Conservation (phyloP, 192 early-diverging fungal species). For the Umbelopsis sp. region DNA sequence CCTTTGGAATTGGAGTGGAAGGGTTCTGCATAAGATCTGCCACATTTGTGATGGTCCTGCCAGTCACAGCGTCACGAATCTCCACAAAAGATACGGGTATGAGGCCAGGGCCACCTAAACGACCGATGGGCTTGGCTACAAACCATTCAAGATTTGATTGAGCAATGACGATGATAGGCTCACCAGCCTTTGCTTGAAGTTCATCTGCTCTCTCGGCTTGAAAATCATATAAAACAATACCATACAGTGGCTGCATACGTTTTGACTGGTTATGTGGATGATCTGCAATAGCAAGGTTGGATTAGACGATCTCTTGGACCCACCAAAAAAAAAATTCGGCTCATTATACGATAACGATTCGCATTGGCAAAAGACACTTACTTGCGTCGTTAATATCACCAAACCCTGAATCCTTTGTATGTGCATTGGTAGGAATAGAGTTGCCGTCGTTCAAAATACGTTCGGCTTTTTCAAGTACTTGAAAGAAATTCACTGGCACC, state of each 20-base stretch:
- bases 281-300: neutral
- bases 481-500: conserved; percentile 74
- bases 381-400: conserved; percentile 19
- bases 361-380: neutral
- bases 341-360: neutral
- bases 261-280: conserved; percentile 13
- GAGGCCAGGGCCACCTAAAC: conserved; percentile 67
- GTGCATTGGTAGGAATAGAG: conserved; percentile 21
- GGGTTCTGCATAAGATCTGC: conserved; percentile 66
- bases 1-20: conserved; percentile 59
- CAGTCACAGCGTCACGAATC: conserved; percentile 69
- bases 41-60: conserved; percentile 65
- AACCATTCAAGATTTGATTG: conserved; percentile 81
- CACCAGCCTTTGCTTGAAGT: conserved; percentile 68
- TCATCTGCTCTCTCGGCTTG: conserved; percentile 73
- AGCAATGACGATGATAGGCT: conserved; percentile 76
- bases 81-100: conserved; percentile 79
- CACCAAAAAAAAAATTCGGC: neutral
- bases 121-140: conserved; percentile 70
- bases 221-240: conserved; percentile 76
- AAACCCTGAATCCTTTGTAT: conserved; percentile 24
- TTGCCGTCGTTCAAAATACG: conserved; percentile 25
- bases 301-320: neutral
- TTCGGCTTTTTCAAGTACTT: conserved; percentile 63
- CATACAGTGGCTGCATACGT: conserved; percentile 57